Base-by-base conservation (phyloP, 2,329 filamentous ascomycete genomes). In the Zasmidium cellare region DNA sequence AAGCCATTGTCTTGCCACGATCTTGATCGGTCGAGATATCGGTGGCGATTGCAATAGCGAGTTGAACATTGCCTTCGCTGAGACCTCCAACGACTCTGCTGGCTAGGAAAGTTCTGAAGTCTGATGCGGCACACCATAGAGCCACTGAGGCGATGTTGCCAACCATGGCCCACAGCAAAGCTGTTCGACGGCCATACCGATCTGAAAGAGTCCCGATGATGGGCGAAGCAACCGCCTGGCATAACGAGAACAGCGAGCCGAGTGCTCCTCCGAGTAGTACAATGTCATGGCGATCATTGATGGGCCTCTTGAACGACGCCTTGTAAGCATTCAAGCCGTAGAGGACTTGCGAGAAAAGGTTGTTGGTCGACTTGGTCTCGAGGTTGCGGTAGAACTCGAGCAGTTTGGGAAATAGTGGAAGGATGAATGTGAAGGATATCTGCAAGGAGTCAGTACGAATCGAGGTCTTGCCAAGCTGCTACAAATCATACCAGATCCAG, bases 381-480 rank as follows among this genome's bases (percentile, higher is more conserved):
- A 87, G 86, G 72, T 91, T 87, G 76, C 91, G 90, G 79, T 97
- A 99, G 83, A 97, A 97, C 69, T 96, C 89, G 75, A 97, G 88
- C 46, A 99, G 88, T 58, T 92, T 92, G 7, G 92, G 94, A 73
- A 97, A 99, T 35, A 99, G 85, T 0, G 94, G 94, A 9, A 99
- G 87, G 72, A 97, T 97, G 73, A 99, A 97, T 25, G 94, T 99
- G 75, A 99, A 99, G 56, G 93, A 97, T 70, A 97, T 91, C 93
- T 97, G 22, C 16, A 12, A 7, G 19, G 18, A 18, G 54, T 57
- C 20, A 57, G 35, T 25, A 20, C n/a, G 18, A 25, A 25, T 11
- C 9, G 12, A 35, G 18, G 6, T 20, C 20, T 31, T 14, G 31
- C 16, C 25, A 44, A 45, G 51, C 18, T 38, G 9, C 3, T 38